Evolutionary conservation across 2,329 filamentous ascomycete genomes (phyloP), one percentile per base, ranked within the genome.

Genomic region (Ophiocordyceps polyrhachis-furcata): DNA sequence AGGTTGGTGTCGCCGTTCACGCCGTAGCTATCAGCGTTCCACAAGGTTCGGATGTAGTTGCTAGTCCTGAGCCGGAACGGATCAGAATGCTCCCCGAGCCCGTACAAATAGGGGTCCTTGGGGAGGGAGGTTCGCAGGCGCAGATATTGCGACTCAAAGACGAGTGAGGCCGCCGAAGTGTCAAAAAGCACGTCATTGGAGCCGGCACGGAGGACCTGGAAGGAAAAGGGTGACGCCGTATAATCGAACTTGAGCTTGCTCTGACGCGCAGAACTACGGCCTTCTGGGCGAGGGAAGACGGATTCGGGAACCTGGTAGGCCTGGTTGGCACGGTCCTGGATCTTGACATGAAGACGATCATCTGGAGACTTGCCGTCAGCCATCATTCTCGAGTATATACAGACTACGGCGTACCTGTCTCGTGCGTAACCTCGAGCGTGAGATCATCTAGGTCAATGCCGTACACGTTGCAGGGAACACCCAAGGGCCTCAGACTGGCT

Each of bases 91-190:
- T 89, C 83, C 32, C 84, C 84, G 2, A 89, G 68, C 0, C 85
- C 84, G 56, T 91, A 91, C 6, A 91, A 63, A 52, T 81, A 75
- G 0, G 83, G 81, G 44, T 76, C 66, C 1, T 73, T 59, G 0
- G 84, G 83, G 12, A 91, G 66, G 48, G 68, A 73, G 2, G 83
- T 88, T 40, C 81, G 72, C 47, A 89, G 66, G 19, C 79, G 74
- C 21, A 91, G 61, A 53, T 86, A 91, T 58, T 91, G 83, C 12
- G 75, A 76, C 61, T 91, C 79, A 52, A 87, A 91, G 40, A 91
- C 66, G 12, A 91, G 63, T 9, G 68, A 66, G 4, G 73, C 71
- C 1, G 70, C 78, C 1, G 76, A 75, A 0, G 81, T 83, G 53
- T 88, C 79, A 40, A 88, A 87, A 3, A 88, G 61, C 2, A 76